Evolutionary conservation across 768 basidiomycete species (phyloP), one percentile per base, ranked within the genome.

Genomic region (Boletus rubescentipes): DNA sequence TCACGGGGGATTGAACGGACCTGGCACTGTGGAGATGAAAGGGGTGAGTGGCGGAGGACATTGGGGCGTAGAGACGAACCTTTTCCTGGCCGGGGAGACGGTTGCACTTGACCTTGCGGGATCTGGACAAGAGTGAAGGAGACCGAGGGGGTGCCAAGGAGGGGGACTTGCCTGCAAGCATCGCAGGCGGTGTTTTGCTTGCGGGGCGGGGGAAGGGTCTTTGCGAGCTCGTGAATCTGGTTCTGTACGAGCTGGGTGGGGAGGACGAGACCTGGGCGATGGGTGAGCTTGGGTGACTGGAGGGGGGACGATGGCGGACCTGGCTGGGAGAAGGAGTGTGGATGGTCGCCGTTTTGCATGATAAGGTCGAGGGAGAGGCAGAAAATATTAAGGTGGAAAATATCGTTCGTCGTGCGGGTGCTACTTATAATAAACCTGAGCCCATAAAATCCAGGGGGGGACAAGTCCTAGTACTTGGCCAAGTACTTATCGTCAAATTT

Each of bases 141-240:
- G 37, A 26, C 26, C 47, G 2, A 5, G 29, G 51, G 40, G 52
- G 30, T 36, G 45, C n/a, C n/a, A 15, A 34, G 11, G 39, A 31
- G 9, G 18, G 34, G 10, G 51, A 59, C 74, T 54, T 8, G 87
- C 89, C 89, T 87, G 83, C 93, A 95, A 48, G 89, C 89, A 76
- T 95, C 93, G 72, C 93, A 95, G 26, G 93, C 93, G 20, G 91
- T 90, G 67, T 95, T 95, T 73, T 94, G 93, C 69, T 92, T 93
- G 53, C 93, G 77, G 7, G 91, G 89, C n/a, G 89, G 88, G 1
- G 91, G 87, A 0, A 89, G 79, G 1, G 85, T 81, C 75, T 88
- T 89, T 49, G 87, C 86, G 35, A 89, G 80, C 64, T 91, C 89
- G 64, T 89, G 87, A 49, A 90, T 87, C 71, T 91, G 87, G 62